A percentile compares a stretch with the other conserved stretches of the same genome.
These are phyloP conservation scores for Elsinoe arachidis DNA, from an alignment of 2,329 filamentous ascomycete genomes.

Conservation along the genomic window DNA sequence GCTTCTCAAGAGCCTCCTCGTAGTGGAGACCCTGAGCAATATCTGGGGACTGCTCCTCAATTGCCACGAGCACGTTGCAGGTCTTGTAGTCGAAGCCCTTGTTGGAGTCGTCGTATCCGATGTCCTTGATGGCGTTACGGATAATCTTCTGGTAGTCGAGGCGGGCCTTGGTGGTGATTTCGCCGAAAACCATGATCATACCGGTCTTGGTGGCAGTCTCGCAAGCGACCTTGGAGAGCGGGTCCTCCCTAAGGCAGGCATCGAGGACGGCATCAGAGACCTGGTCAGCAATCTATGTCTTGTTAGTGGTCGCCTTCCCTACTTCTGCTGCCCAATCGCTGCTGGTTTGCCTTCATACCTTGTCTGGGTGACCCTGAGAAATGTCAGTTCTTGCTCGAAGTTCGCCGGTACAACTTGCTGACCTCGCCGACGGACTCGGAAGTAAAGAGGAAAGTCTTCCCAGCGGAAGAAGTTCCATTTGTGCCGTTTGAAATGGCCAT, in stretches of 20 bases:
- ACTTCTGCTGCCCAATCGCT: slow-evolving; percentile 13
- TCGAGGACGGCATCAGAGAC: slow-evolving; percentile 98
- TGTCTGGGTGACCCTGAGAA: slow-evolving; percentile 28
- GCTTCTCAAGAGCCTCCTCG: slow-evolving; percentile 92
- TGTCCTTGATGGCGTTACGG: slow-evolving; percentile 91
- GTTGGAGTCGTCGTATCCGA: slow-evolving; percentile 91
- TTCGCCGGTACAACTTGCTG: slow-evolving; percentile 25
- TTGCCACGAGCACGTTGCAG: slow-evolving; percentile 94
- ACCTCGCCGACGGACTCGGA: slow-evolving; percentile 46
- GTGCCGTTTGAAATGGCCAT: slow-evolving; percentile 20
- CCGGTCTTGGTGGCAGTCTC: slow-evolving; percentile 99
- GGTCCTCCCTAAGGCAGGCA: slow-evolving; percentile 89
- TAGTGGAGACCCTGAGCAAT: slow-evolving; percentile 99
- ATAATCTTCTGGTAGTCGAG: slow-evolving; percentile 98
- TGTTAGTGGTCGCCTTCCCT: background rate
- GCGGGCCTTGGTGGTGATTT: slow-evolving; percentile 93
- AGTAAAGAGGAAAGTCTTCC: slow-evolving; percentile 34
- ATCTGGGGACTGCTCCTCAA: slow-evolving; percentile 98
- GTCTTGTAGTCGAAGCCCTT: slow-evolving; percentile 99
- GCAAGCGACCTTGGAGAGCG: slow-evolving; percentile 95
- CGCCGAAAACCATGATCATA: slow-evolving; percentile 98
- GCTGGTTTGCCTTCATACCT: slow-evolving; percentile 15
- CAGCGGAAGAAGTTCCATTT: slow-evolving; percentile 13
- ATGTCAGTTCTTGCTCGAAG: background rate
- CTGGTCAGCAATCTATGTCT: slow-evolving; percentile 55